Base-by-base conservation (phyloP, 176 grass and related monocot genomes). In the Poa pratensis region DNA sequence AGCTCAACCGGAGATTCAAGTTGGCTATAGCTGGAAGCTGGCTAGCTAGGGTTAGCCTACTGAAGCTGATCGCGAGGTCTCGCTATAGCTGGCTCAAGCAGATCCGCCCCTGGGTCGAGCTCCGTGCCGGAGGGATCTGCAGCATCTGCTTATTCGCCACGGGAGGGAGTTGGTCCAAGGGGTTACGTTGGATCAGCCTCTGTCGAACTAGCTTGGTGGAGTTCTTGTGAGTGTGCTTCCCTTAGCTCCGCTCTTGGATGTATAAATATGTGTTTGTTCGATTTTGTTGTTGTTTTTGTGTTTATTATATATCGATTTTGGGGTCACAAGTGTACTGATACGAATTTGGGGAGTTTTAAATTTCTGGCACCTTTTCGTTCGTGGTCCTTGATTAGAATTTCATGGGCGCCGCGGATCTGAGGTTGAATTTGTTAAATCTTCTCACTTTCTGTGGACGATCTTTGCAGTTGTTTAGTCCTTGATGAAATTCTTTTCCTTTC, bases 31-130 rank as follows among this genome's bases (percentile, higher is more conserved):
- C 71, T 50, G 71, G 23, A 23, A 48, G 45, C 70, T 18, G 14
- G 35, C 49, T 77, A 52, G 24, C 89, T 90, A 90, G 89, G 89
- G 84, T 87, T 90, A 79, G 67, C 59, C 22, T 27, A 27, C 37
- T 7, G 70, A 49, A 27, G 69, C 58, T 72, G 84, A 73, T 51
- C 27, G 45, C 54, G 58, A 5, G 66, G n/a, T n/a, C 73, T 17
- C 28, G n/a, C n/a, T n/a, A n/a, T n/a, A n/a, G n/a, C 71, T 50
- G 71, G 23, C n/a, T n/a, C n/a, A n/a, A n/a, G n/a, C n/a, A n/a
- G n/a, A n/a, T n/a, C n/a, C n/a, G n/a, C n/a, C n/a, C n/a, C n/a
- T n/a, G n/a, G 51, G 6, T 8, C 63, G 58, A 5, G 66, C 65
- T 17, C 35, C 45, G 53, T 24, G 58, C 80, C 58, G 66, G 75